Base-by-base conservation (phyloP, 768 basidiomycete species). In the Gymnopilus junonius region DNA sequence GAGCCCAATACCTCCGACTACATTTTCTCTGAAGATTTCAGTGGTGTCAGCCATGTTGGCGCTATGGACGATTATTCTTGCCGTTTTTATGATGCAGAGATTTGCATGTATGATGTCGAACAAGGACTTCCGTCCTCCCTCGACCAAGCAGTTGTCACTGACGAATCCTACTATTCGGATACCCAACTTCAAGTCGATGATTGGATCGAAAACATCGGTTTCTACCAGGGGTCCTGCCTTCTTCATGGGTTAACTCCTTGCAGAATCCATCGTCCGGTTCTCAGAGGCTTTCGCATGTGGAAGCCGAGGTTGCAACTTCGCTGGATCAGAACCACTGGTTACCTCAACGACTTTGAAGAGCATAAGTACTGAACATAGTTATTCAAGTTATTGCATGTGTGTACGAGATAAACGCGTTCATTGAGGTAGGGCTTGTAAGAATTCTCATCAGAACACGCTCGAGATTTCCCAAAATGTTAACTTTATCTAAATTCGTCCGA, bases 311-410 rank as follows among this genome's bases (percentile, higher is more conserved):
- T 8, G 89, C 81, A 12, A 83, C 75, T 59, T 72, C 67, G 50
- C 71, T 92, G 64, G 82, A 76, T 27, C 62, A 46, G 55, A 81
- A 79, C 27, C 90, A 93, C 70, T 93, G 91, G 91, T 76, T 80
- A 25, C 91, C 88, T 0, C 84, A 88, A 59, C 83, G 77, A 62
- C 75, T 85, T 55, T 55, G 55, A 63, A 40, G 56, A 45, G 11
- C 32, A 58, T 40, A 31, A 58, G 6, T 35, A 35, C 7, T 35
- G 34, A 7, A 12, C 7, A 35, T 35, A 40, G 27, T 62, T 59
- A 50, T n/a, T 17, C 29, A 50, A 50, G 23, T 1, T 3, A 29
- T 27, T 25, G 12, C 29, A 6, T 1, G 23, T 48, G 27, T 48
- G 29, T 48, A 25, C 25, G 23, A 48, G 23, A 48, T 42, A n/a